These are phyloP conservation scores for Thielaviopsis punctulata DNA, from an alignment of 2,329 filamentous ascomycete species.

Conservation along the genomic window DNA sequence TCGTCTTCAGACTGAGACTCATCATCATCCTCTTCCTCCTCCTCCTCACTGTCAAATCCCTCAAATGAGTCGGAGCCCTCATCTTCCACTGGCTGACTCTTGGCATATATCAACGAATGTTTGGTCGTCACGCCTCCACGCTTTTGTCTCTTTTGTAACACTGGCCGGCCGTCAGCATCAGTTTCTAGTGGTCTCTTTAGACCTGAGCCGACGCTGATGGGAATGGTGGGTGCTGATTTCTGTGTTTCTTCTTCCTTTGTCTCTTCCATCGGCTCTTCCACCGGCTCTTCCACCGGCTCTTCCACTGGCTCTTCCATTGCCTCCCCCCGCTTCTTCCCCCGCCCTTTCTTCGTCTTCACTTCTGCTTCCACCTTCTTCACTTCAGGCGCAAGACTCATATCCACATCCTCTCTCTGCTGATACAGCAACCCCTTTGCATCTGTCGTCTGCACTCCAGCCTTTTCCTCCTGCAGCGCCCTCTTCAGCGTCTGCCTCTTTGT, in stretches of 20 bases:
- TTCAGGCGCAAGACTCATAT: slow-evolving; percentile 1
- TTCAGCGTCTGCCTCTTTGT: slow-evolving; percentile 53
- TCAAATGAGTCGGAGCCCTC: slow-evolving; percentile 34
- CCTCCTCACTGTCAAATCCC: slow-evolving; percentile 18
- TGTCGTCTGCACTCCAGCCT: slow-evolving; percentile 44
- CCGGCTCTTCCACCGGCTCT: slow-evolving; percentile 8
- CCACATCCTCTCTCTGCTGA: slow-evolving; percentile 17
- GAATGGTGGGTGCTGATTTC: slow-evolving; percentile 5
- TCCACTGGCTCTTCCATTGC: not conserved
- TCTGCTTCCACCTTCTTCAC: slow-evolving; percentile 13
- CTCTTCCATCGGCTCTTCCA: not conserved
- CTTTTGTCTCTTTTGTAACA: slow-evolving; percentile 70
- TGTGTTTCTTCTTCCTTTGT: not conserved
- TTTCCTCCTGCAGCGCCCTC: slow-evolving; percentile 44
- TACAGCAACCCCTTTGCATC: slow-evolving; percentile 35
- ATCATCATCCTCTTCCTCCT: slow-evolving; percentile 18
- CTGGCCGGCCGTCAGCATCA: slow-evolving; percentile 60
- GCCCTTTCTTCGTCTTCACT: slow-evolving; percentile 19
- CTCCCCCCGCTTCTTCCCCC: slow-evolving; percentile 13
- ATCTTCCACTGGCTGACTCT: slow-evolving; percentile 22
- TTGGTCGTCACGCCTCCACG: slow-evolving; percentile 44
- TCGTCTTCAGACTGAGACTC: slow-evolving; percentile 15
- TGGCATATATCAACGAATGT: slow-evolving; percentile 26
- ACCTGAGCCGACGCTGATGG: slow-evolving; percentile 46
- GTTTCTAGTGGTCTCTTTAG: slow-evolving; percentile 74